Evolutionary conservation across 2,329 filamentous ascomycete genomes (phyloP), one percentile per base, ranked within the genome.

Genomic region (Paecilomyces fulvus): DNA sequence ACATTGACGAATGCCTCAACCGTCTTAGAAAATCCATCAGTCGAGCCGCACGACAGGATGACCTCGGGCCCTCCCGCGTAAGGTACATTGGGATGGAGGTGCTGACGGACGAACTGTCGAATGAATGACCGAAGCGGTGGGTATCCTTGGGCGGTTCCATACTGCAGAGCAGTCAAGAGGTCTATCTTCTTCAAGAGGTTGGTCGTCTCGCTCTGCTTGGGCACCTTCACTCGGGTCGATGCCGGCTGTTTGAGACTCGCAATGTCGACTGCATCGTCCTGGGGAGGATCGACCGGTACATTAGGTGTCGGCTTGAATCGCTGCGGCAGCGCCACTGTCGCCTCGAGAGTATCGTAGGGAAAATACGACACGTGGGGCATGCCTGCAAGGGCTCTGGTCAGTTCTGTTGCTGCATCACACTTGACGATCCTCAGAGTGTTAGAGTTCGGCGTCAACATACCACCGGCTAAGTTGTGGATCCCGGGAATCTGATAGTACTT

Each of bases 331-430:
- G 90, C 89, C 59, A 87, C 83, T 61, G 87, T 85, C 46, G 91
- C 89, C 73, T 95, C 90, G 60, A 96, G 83, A 0, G 90, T 94
- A 65, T 96, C 91, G 73, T 88, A 96, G 8, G 92, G 92, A 67
- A 96, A 96, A 75, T 90, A 90, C 57, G 82, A 81, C 43, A 86
- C 79, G 71, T 94, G 87, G 14, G 92, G 92, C 21, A 95, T 82
- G 58, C 90, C 89, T 92, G 60, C 30, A 51, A 33, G 43, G 33
- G n/a, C 28, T 21, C 56, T 49, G 52, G 49, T 63, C 46, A 59
- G 55, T 51, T 25, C 37, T 7, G 14, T 52, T 33, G 31, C 11
- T 37, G 33, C 33, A 37, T n/a, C 14, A 14, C 33, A 37, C 12
- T 43, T 17, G 37, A 43, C 37, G 37, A 43, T 43, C 37, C n/a